phyloP scores from a whole-genome alignment of 495 filamentous ascomycete species.

The Lichina pygmaea region DNA sequence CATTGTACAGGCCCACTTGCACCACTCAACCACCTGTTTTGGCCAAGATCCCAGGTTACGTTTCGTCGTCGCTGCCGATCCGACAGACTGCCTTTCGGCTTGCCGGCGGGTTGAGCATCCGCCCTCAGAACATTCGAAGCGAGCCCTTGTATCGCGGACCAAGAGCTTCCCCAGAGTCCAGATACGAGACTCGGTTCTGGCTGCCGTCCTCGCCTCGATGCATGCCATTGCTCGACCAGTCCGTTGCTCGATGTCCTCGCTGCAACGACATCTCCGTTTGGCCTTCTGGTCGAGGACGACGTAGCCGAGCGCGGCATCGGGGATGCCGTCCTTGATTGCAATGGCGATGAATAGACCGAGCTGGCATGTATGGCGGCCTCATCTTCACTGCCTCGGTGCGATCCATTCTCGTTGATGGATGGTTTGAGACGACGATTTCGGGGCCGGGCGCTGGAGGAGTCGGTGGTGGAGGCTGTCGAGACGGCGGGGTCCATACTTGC shows the following conservation, averaged over 20 bases:
- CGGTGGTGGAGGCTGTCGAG: not conserved
- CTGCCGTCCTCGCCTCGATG: constrained; percentile 1
- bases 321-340: constrained; percentile 1
- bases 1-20: constrained; percentile 2
- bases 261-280: not conserved
- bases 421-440: not conserved
- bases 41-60: not conserved
- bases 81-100: not conserved
- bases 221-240: not conserved
- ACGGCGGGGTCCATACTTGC: too few species aligned
- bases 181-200: constrained; percentile 2
- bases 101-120: constrained; percentile 4
- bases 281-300: not conserved
- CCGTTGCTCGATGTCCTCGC: not conserved
- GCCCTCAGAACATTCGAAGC: constrained; percentile 15
- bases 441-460: constrained; percentile 1
- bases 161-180: constrained; percentile 12
- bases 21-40: not conserved
- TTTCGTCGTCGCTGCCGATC: constrained; percentile 1
- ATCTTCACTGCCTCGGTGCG: too few species aligned
- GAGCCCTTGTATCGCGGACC: constrained; percentile 14
- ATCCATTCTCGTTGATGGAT: not conserved
- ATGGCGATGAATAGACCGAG: not conserved
- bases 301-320: constrained; percentile 1
- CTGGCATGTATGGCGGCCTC: not conserved